Evolutionary conservation across 2,329 filamentous ascomycete genomes (phyloP).

Genomic region (Exophiala sp.): DNA sequence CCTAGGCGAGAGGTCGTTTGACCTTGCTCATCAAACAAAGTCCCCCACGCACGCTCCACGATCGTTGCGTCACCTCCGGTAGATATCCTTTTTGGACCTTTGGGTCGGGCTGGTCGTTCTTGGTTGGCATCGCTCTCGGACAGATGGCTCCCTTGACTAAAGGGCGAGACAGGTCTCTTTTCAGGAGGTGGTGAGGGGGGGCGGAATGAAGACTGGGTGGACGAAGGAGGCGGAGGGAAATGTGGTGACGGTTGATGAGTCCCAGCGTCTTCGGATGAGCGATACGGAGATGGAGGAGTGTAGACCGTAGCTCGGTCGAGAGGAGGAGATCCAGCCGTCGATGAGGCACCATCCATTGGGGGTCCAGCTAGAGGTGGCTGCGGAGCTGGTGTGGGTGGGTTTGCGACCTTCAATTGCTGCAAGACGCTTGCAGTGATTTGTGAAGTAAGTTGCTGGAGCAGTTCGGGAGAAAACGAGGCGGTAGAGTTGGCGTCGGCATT

Average conservation of each 20-base stretch:
- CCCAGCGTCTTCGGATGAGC: conserved; percentile 25
- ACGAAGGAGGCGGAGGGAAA: conserved; percentile 12
- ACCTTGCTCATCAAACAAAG: conserved; percentile 66
- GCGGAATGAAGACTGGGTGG: conserved; percentile 26
- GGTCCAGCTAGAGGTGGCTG: conserved; percentile 31
- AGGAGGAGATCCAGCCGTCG: conserved; percentile 41
- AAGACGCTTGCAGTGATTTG: conserved; percentile 59
- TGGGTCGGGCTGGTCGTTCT: conserved; percentile 32
- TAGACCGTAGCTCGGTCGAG: conserved; percentile 43
- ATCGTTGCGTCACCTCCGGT: conserved; percentile 52
- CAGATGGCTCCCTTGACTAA: conserved; percentile 36
- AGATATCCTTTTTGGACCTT: conserved; percentile 36
- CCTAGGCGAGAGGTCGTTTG: conserved; percentile 65
- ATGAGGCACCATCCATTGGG: conserved; percentile 33
- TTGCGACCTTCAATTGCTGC: conserved; percentile 54
- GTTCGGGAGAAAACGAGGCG: conserved; percentile 53
- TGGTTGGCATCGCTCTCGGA: conserved; percentile 30
- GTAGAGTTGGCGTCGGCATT: conserved; percentile 45
- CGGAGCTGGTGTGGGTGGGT: conserved; percentile 33
- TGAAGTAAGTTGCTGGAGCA: conserved; percentile 55
- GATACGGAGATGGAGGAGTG: conserved; percentile 54
- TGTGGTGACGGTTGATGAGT: conserved; percentile 16
- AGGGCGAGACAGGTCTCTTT: conserved; percentile 35
- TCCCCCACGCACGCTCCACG: conserved; percentile 72
- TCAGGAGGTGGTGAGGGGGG: conserved; percentile 23